Percentiles rank a stretch among this genome's conserved stretches.
Conservation (phyloP, 2,329 filamentous ascomycete species). For the Shiraia sp. region DNA sequence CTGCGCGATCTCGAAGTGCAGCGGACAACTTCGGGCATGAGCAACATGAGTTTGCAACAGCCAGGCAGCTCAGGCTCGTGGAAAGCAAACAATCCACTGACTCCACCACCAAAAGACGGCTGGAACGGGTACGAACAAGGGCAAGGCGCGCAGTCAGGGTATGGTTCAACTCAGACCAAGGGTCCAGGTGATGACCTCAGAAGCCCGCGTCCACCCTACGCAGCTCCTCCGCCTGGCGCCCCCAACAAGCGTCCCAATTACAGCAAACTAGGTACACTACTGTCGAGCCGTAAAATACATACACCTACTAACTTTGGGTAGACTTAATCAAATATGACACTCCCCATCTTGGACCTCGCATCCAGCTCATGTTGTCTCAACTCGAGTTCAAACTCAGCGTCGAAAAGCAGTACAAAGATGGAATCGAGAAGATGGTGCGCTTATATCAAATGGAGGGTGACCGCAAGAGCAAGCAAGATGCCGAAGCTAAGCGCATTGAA, state of each 20-base stretch:
- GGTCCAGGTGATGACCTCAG: slow-evolving; percentile 72
- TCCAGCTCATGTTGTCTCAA: slow-evolving; percentile 98
- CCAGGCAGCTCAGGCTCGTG: slow-evolving; percentile 49
- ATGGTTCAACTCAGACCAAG: slow-evolving; percentile 55
- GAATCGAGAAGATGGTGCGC: slow-evolving; percentile 99
- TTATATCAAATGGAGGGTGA: slow-evolving; percentile 97
- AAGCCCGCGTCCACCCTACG: slow-evolving; percentile 79
- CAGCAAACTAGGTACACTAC: slow-evolving; percentile 82
- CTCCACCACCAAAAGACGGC: slow-evolving; percentile 75
- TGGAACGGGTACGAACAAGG: slow-evolving; percentile 57
- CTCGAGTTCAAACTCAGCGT: slow-evolving; percentile 98
- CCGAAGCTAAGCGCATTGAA: slow-evolving; percentile 84
- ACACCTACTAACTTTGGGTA: slow-evolving; percentile 46
- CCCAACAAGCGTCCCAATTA: slow-evolving; percentile 78
- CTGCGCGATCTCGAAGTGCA: slow-evolving; percentile 86
- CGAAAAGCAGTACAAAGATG: slow-evolving; percentile 98
- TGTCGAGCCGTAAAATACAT: neutral
- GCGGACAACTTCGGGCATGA: slow-evolving; percentile 69
- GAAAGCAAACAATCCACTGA: slow-evolving; percentile 44
- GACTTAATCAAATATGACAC: slow-evolving; percentile 99
- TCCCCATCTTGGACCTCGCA: slow-evolving; percentile 90
- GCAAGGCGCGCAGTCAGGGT: slow-evolving; percentile 65
- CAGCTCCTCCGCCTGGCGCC: slow-evolving; percentile 69
- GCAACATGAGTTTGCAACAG: slow-evolving; percentile 66
- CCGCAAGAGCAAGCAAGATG: slow-evolving; percentile 91